phyloP scores from a whole-genome alignment of 31 red algal species.

The Porphyra umbilicalis region DNA sequence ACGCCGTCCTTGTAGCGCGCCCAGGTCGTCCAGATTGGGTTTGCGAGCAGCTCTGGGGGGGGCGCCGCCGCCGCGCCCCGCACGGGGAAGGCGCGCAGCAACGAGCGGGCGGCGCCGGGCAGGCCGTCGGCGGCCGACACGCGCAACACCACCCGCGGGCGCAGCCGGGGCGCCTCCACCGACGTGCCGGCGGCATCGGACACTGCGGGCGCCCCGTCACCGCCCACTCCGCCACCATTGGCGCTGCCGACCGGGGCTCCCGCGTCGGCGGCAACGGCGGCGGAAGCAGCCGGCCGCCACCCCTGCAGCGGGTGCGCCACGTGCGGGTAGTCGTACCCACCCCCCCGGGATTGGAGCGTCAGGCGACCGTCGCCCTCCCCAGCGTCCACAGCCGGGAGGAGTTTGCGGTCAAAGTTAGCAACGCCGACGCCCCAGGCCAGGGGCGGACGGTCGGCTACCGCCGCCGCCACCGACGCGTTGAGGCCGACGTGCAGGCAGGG shows the following conservation, averaged over 20 bases:
- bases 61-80: conserved; percentile 21
- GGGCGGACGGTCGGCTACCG: background rate
- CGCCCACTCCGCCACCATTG: conserved; percentile 1
- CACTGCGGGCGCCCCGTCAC: no score
- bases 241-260: background rate
- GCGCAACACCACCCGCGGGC: conserved; percentile 30
- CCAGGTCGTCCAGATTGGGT: conserved; percentile 96
- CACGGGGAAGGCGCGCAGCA: background rate
- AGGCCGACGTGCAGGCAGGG: conserved; percentile 72
- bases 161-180: no score
- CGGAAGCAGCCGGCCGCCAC: background rate
- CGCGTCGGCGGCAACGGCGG: background rate
- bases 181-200: no score
- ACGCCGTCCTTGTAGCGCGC: conserved; percentile 74
- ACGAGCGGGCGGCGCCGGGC: conserved; percentile 13
- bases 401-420: conserved; percentile 46
- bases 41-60: conserved; percentile 20
- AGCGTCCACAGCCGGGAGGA: conserved; percentile 26
- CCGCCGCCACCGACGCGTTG: conserved; percentile 20
- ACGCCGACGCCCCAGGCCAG: conserved; percentile 53
- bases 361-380: conserved; percentile 17
- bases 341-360: conserved; percentile 37
- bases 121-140: conserved; percentile 21
- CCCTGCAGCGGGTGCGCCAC: conserved; percentile 26
- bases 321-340: conserved; percentile 34